Conservation (phyloP, 2,329 filamentous ascomycete genomes). For the Trichoderma gracile region DNA sequence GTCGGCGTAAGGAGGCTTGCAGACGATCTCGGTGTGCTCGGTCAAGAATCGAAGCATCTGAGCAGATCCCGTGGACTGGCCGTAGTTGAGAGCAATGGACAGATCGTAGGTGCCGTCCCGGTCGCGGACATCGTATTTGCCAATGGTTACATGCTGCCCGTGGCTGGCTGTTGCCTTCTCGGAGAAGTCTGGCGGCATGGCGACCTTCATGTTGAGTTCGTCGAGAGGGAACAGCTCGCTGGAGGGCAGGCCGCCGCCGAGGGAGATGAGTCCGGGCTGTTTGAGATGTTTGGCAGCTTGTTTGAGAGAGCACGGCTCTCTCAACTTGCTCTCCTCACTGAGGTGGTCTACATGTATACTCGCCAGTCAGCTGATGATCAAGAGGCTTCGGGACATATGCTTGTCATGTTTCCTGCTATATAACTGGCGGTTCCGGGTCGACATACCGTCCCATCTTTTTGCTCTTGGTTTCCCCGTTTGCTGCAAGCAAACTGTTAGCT, state of each 20-base stretch:
- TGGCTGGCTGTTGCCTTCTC: constrained; percentile 64
- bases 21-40: constrained; percentile 92
- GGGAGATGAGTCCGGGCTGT: constrained; percentile 81
- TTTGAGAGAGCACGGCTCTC: constrained; percentile 74
- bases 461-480: constrained; percentile 67
- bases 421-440: not conserved
- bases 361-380: not conserved
- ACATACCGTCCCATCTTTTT: constrained; percentile 81
- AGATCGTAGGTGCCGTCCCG: constrained; percentile 65
- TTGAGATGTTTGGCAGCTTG: constrained; percentile 76
- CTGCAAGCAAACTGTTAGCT: constrained; percentile 29
- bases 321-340: constrained; percentile 60
- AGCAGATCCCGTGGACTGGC: constrained; percentile 79
- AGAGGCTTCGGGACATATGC: not conserved
- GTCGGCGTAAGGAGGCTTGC: constrained; percentile 83
- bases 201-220: constrained; percentile 72
- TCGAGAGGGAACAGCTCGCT: constrained; percentile 92
- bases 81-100: constrained; percentile 88
- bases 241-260: constrained; percentile 87
- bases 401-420: not conserved
- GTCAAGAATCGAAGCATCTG: constrained; percentile 89
- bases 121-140: constrained; percentile 79
- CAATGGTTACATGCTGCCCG: constrained; percentile 64
- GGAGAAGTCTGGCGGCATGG: constrained; percentile 67
- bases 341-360: constrained; percentile 51